Conservation (phyloP, 108 stramenopile species). For the Cylindrotheca fusiformis region DNA sequence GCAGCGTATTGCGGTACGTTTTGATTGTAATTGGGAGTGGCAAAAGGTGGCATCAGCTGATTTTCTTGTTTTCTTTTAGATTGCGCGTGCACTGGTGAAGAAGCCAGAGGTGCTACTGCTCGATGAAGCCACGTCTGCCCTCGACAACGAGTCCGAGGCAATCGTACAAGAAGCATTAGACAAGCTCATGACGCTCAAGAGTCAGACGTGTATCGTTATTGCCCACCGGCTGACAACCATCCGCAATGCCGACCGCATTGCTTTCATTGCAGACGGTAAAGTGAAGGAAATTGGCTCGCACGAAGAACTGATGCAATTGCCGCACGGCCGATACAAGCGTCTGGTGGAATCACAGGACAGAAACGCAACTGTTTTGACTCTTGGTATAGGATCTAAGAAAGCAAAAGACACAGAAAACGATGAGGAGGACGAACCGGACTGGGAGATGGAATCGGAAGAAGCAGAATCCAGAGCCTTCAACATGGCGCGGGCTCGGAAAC, state of each 20-base stretch:
- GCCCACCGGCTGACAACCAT: slow-evolving; percentile 88
- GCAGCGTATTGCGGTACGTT: slow-evolving; percentile 59
- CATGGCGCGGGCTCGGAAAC: not conserved
- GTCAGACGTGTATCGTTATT: slow-evolving; percentile 77
- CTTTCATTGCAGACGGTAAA: slow-evolving; percentile 60
- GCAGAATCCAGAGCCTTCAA: not conserved
- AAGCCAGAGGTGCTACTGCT: slow-evolving; percentile 80
- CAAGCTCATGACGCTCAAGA: slow-evolving; percentile 55
- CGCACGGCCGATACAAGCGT: slow-evolving; percentile 51
- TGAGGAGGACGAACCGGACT: not conserved
- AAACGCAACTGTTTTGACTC: not conserved
- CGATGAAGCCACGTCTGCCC: slow-evolving; percentile 84
- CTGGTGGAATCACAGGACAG: slow-evolving; percentile 54
- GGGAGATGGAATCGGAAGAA: not conserved
- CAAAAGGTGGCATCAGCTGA: slow-evolving; percentile 48
- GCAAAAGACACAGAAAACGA: slow-evolving; percentile 21
- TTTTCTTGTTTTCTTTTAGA: slow-evolving; percentile 72
- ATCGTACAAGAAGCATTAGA: slow-evolving; percentile 87
- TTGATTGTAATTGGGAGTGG: slow-evolving; percentile 23
- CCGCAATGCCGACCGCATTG: slow-evolving; percentile 73
- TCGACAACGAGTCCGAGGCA: slow-evolving; percentile 81
- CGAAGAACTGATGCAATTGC: slow-evolving; percentile 72
- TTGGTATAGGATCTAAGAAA: slow-evolving; percentile 1
- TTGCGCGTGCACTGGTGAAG: slow-evolving; percentile 85
- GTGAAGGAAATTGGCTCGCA: slow-evolving; percentile 86